Base-by-base conservation (phyloP, 495 filamentous ascomycete species). In the Neurospora sp. region DNA sequence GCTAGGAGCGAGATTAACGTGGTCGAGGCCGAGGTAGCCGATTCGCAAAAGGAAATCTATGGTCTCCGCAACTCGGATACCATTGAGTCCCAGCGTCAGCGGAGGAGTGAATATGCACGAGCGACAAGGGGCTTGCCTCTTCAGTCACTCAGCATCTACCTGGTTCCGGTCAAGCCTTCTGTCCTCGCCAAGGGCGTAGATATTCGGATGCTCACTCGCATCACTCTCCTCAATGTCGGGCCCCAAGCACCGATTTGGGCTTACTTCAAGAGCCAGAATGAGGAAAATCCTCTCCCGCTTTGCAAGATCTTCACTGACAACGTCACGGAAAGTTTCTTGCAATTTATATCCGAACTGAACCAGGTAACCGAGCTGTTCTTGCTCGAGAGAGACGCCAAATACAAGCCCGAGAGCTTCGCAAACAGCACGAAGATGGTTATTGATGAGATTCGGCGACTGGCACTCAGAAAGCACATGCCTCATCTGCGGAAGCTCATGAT, bases 151-250 rank as follows among this genome's bases (percentile, higher is more conserved):
- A 80, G 83, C 48, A 82, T 91, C 40, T 83, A 89, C 73, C 84
- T 88, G 59, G 83, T 91, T 38, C 89, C 89, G 1, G 79, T 88
- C 71, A 87, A 84, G 76, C 81, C 88, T 0, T 84, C 83, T 0
- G 81, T 89, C 0, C 69, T 91, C 8, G 83, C 79, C 6, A 80
- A 81, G 38, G 85, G 86, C 5, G 76, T 90, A 7, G 88, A 91
- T 73, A 69, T 91, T 12, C 82, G 78, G 20, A 74, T 78, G 4
- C 82, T 91, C 5, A 84, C 82, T 71, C 82, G 80, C 40, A 75
- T 91, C 20, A 89, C 88, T 1, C 81, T 91, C 10, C 85, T 91
- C 61, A 89, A 89, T 70, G 88, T 89, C 35, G 89, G 89, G 1
- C 76, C 83, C 4, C 89, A 91, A 77, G 84, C 82, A 53, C 79